These are phyloP conservation scores for Fusarium bactridioides DNA, from an alignment of 2,329 filamentous ascomycete genomes.

Conservation along the genomic window DNA sequence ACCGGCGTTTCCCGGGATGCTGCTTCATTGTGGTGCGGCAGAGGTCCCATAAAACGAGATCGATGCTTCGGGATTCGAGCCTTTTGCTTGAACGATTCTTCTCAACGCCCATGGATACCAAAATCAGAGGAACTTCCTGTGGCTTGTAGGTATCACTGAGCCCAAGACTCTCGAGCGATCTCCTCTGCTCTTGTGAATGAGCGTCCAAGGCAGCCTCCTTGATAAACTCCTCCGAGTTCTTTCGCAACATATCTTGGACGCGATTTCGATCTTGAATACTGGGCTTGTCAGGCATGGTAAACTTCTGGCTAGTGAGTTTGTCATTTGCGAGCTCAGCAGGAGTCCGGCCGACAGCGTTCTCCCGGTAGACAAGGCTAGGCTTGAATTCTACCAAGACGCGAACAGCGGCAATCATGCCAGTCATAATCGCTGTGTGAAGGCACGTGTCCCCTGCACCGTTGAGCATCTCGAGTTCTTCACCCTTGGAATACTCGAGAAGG, in stretches of 20 bases:
- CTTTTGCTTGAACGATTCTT: constrained; percentile 14
- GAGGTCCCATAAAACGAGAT: constrained; percentile 46
- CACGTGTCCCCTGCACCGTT: constrained; percentile 72
- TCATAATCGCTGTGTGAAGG: constrained; percentile 64
- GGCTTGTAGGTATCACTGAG: constrained; percentile 43
- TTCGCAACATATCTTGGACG: background rate
- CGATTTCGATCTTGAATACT: background rate
- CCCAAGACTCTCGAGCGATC: constrained; percentile 34
- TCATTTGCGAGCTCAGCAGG: constrained; percentile 73
- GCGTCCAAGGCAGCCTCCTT: constrained; percentile 7
- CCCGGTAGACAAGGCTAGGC: constrained; percentile 69
- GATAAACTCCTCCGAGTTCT: constrained; percentile 19
- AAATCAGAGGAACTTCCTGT: constrained; percentile 38
- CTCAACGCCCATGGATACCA: constrained; percentile 38
- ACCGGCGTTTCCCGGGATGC: constrained; percentile 52
- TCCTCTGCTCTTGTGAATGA: constrained; percentile 30
- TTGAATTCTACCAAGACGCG: constrained; percentile 61
- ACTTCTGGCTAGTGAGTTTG: constrained; percentile 52
- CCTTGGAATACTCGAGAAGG: constrained; percentile 64
- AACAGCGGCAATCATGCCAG: constrained; percentile 47
- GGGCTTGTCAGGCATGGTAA: constrained; percentile 37
- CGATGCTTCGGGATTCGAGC: constrained; percentile 7
- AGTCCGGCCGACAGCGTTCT: constrained; percentile 80
- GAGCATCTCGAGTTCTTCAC: constrained; percentile 64
- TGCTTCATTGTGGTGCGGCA: constrained; percentile 45